Evolutionary conservation across 768 basidiomycete genomes (phyloP), one percentile per base, ranked within the genome.

Genomic region (Kwoniella newhampshirensis): DNA sequence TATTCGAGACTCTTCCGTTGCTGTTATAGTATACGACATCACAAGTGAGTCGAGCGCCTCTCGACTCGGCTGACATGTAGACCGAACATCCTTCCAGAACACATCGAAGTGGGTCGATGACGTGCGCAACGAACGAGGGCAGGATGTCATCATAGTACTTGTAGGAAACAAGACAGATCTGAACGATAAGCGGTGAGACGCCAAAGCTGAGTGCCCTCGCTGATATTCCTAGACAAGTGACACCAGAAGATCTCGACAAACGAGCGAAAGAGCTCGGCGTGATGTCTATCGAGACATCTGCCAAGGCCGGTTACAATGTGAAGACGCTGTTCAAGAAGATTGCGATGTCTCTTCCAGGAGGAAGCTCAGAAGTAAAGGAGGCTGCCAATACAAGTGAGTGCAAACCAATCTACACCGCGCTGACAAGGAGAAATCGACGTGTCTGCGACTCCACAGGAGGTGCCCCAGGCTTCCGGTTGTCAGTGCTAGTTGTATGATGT

Each of bases 61-160:
- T 26, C 27, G 26, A 3, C n/a, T 15, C 15, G 21, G 20, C 41
- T 27, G 1, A 26, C 17, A 13, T 28, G 9, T 61, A 98, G 94
- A 91, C 78, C 89, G 94, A 43, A 87, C 89, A 67, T 97, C 94
- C n/a, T 99, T 98, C 83, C 78, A 94, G 62, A 98, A 96, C 54
- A 99, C 96, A 17, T 84, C 89, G 18, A 99, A 98, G 78, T 99
- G 96, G 96, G 92, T 99, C 80, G 96, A 99, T 76, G 96, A 99
- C 67, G 96, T 99, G 26, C 84, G 93, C 56, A 93, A 92, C 59
- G 96, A 99, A 77, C 82, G 96, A 70, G 96, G 96, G 59, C 89
- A 86, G 78, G 96, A 99, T 69, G 96, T 99, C 35, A 96, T 98
- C 67, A 96, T 99, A 65, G 94, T 98, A 15, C 80, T 99, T 18